Evolutionary conservation across 2,329 filamentous ascomycete genomes (phyloP).

Genomic region (Neonectria magnoliae): DNA sequence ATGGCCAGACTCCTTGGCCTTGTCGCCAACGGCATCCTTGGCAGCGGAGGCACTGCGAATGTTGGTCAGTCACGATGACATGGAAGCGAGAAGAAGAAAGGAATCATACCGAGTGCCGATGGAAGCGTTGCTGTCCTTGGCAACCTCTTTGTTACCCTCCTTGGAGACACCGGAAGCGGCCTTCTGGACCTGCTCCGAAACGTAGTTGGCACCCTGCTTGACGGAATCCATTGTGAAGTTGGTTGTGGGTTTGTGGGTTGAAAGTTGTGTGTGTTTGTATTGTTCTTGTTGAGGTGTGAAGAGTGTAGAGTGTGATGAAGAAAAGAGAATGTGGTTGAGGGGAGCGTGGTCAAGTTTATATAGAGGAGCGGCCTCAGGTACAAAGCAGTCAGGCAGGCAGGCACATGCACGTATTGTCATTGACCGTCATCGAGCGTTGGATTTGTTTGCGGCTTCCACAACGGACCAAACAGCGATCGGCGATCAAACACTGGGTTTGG

Average conservation of each 20-base stretch:
- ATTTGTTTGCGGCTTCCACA: neutral
- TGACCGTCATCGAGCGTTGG: neutral
- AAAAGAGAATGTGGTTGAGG: neutral
- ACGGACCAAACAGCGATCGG: neutral
- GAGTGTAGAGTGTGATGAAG: constrained; percentile 11
- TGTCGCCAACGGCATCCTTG: constrained; percentile 60
- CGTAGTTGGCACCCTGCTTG: constrained; percentile 74
- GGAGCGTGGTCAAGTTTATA: constrained; percentile 6
- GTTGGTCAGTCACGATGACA: neutral
- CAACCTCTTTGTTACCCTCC: constrained; percentile 75
- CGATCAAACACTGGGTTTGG: neutral
- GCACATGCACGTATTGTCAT: neutral
- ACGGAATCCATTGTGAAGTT: constrained; percentile 60
- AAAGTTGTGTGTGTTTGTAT: constrained; percentile 21
- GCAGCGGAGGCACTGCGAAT: constrained; percentile 54
- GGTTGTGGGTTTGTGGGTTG: constrained; percentile 20
- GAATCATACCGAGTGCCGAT: constrained; percentile 62
- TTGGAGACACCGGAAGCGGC: constrained; percentile 66
- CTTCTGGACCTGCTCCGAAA: constrained; percentile 70
- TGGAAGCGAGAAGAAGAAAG: no score
- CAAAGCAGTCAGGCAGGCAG: neutral
- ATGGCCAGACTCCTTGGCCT: constrained; percentile 55
- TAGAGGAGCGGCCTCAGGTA: neutral
- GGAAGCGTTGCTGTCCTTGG: constrained; percentile 67
- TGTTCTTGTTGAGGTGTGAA: constrained; percentile 10